These are phyloP conservation scores for Lunasporangiospora selenospora DNA, from an alignment of 192 early-diverging fungal genomes.

Conservation along the genomic window DNA sequence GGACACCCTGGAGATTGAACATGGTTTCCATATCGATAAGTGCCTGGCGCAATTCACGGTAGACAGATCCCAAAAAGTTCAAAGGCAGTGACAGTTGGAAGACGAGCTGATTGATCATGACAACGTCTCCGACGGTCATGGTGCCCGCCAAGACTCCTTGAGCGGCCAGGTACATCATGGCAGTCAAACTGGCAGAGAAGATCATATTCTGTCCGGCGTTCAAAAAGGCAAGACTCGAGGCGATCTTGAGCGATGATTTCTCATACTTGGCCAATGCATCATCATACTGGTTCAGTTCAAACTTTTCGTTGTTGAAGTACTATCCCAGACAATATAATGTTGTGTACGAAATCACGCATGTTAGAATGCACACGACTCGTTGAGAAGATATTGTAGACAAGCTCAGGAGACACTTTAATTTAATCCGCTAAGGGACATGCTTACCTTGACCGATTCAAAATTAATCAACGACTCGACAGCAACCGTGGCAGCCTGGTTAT, in stretches of 20 bases:
- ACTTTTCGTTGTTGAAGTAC: slow-evolving; percentile 88
- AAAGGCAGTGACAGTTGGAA: slow-evolving; percentile 98
- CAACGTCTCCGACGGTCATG: slow-evolving; percentile 96
- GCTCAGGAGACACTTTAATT: too few relatives aligned
- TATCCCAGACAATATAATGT: too few relatives aligned
- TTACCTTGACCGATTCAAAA: slow-evolving; percentile 94
- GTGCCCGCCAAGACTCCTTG: slow-evolving; percentile 78
- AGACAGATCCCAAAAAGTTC: slow-evolving; percentile 98
- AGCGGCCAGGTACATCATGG: slow-evolving; percentile 97
- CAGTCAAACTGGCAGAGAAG: slow-evolving; percentile 90
- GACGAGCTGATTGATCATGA: slow-evolving; percentile 98
- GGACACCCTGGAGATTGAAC: slow-evolving; percentile 79
- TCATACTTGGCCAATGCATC: slow-evolving; percentile 91
- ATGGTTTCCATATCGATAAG: slow-evolving; percentile 98
- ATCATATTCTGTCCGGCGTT: slow-evolving; percentile 97
- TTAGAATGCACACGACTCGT: too few relatives aligned
- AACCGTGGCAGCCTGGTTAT: slow-evolving; percentile 92
- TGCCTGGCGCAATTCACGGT: slow-evolving; percentile 94
- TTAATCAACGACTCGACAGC: slow-evolving; percentile 98
- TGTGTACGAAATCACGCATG: too few relatives aligned
- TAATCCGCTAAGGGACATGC: slow-evolving; percentile 76
- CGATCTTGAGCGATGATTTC: slow-evolving; percentile 89
- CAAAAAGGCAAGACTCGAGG: slow-evolving; percentile 85
- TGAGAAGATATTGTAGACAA: too few relatives aligned
- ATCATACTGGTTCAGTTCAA: slow-evolving; percentile 92